Evolutionary conservation across 768 basidiomycete species (phyloP).

Genomic region (Mycena galericulata): DNA sequence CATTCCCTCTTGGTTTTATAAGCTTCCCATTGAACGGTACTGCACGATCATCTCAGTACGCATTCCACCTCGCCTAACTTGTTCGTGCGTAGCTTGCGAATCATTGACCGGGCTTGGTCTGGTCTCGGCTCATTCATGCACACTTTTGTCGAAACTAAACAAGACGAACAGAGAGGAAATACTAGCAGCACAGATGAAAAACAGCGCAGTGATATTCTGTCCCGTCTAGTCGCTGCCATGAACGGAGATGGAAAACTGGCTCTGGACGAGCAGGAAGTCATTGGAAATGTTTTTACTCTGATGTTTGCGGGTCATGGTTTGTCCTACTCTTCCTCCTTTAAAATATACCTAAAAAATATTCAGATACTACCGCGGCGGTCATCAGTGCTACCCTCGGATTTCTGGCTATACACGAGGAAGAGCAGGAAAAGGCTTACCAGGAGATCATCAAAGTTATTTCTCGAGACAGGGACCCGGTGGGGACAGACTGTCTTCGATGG

Average conservation of each 20-base stretch:
- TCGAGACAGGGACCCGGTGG: background rate
- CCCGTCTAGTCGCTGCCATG: constrained; percentile 17
- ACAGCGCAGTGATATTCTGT: constrained; percentile 16
- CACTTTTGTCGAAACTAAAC: constrained; percentile 2
- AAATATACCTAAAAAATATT: background rate
- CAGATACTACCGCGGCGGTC: constrained; percentile 10
- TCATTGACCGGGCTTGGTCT: constrained; percentile 1
- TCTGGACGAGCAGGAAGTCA: constrained; percentile 14
- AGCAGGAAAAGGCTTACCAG: constrained; percentile 4
- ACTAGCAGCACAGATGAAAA: background rate
- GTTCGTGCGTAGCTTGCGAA: background rate
- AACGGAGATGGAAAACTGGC: background rate
- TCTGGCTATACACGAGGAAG: constrained; percentile 5
- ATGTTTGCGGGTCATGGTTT: constrained; percentile 18
- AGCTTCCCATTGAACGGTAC: constrained; percentile 11
- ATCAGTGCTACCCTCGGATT: constrained; percentile 9
- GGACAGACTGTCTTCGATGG: background rate
- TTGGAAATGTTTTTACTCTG: constrained; percentile 18
- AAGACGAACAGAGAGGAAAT: background rate
- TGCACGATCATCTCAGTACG: background rate
- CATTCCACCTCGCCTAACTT: background rate
- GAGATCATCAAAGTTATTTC: background rate
- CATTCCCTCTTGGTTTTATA: constrained; percentile 12
- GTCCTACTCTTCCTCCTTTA: background rate
- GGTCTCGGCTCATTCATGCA: constrained; percentile 17